Evolutionary conservation across 495 filamentous ascomycete genomes (phyloP).

Genomic region (Ramalina peruviana): DNA sequence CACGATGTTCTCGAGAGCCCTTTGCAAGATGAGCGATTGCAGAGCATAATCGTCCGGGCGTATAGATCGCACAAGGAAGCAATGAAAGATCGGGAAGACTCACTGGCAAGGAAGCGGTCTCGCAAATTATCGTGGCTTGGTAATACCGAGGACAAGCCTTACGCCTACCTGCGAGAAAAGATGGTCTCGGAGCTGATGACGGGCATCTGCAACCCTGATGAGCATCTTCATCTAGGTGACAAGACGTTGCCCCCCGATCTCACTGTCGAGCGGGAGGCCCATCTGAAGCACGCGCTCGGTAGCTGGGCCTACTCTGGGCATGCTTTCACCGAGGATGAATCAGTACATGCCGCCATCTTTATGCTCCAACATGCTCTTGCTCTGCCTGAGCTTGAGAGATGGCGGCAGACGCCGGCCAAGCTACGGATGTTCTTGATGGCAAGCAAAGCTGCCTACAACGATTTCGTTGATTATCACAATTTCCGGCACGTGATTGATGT

Average conservation of each 20-base stretch:
- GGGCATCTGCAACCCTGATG: constrained; percentile 71
- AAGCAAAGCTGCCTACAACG: constrained; percentile 78
- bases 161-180: constrained; percentile 72
- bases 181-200: constrained; percentile 88
- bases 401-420: constrained; percentile 55
- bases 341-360: constrained; percentile 60
- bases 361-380: constrained; percentile 84
- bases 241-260: constrained; percentile 15
- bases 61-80: constrained; percentile 66
- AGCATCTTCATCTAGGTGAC: constrained; percentile 37
- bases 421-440: constrained; percentile 69
- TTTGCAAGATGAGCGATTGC: constrained; percentile 51
- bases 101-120: constrained; percentile 49
- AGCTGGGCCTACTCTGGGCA: constrained; percentile 83
- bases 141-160: constrained; percentile 73
- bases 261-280: constrained; percentile 40
- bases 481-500: constrained; percentile 96
- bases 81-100: constrained; percentile 49
- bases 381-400: constrained; percentile 67
- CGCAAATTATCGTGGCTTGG: constrained; percentile 89
- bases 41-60: constrained; percentile 64
- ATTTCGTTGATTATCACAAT: constrained; percentile 96
- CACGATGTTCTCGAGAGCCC: constrained; percentile 73
- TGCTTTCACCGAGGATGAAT: constrained; percentile 75
- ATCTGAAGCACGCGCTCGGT: constrained; percentile 56